Conservation (phyloP, 129 eudicot species). For the Dittrichia graveolens region DNA sequence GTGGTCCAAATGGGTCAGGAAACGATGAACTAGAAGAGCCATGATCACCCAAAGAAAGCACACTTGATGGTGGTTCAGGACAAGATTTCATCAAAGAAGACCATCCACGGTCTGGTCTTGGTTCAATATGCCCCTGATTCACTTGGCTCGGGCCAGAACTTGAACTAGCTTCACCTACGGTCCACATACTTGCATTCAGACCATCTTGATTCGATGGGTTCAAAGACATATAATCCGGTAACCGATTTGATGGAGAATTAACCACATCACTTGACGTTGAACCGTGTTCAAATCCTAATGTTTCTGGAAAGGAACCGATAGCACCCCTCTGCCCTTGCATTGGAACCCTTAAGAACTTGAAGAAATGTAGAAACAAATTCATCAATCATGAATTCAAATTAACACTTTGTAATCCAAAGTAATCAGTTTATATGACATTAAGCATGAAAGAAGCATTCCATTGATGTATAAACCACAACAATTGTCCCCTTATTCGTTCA, state of each 20-base stretch:
- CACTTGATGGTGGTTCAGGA: constrained; percentile 42
- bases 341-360: constrained; percentile 25
- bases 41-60: constrained; percentile 44
- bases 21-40: constrained; percentile 47
- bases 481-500: background rate
- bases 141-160: constrained; percentile 28
- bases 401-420: background rate
- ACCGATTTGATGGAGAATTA: constrained; percentile 44
- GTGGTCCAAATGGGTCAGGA: constrained; percentile 42
- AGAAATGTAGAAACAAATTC: background rate
- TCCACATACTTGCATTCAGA: constrained; percentile 47
- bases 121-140: constrained; percentile 35
- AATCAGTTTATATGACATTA: background rate
- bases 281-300: constrained; percentile 56
- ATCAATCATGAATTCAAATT: background rate
- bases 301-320: constrained; percentile 65
- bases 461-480: background rate
- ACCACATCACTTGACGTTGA: constrained; percentile 53
- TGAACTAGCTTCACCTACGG: constrained; percentile 62
- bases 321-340: constrained; percentile 89
- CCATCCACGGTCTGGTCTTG: constrained; percentile 50
- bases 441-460: background rate
- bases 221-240: constrained; percentile 48
- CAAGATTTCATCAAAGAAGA: constrained; percentile 39
- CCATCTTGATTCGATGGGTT: constrained; percentile 45